Percentiles rank a stretch among this genome's conserved stretches.
These are phyloP conservation scores for Salvia splendens DNA, from an alignment of 257 asterid species.

Conservation along the genomic window DNA sequence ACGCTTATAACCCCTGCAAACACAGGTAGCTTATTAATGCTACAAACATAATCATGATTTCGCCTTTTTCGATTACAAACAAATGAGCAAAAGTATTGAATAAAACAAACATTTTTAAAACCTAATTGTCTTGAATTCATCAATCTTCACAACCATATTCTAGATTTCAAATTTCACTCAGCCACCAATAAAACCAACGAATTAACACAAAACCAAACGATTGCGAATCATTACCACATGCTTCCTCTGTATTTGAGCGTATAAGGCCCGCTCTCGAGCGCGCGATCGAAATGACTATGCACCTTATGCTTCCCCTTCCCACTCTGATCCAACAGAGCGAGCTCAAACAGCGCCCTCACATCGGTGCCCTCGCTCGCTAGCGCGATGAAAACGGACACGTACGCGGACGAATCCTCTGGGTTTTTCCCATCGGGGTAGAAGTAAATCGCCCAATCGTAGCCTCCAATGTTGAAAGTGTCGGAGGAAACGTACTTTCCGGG, in stretches of 20 bases:
- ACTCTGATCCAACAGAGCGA: constrained; percentile 82
- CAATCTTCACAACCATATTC: background rate
- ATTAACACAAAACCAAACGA: background rate
- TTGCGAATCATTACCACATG: constrained; percentile 64
- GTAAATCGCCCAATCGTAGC: constrained; percentile 85
- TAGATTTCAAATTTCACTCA: constrained; percentile 7
- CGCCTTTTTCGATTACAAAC: background rate
- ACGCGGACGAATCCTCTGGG: constrained; percentile 65
- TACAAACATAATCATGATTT: background rate
- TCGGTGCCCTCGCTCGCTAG: constrained; percentile 86
- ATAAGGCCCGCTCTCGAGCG: constrained; percentile 88
- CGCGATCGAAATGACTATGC: constrained; percentile 89
- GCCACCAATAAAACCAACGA: background rate
- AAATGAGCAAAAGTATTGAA: constrained; percentile 4
- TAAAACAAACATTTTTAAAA: background rate
- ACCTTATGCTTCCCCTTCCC: constrained; percentile 85
- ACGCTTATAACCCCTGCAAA: constrained; percentile 88
- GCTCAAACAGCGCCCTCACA: constrained; percentile 82
- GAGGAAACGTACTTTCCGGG: constrained; percentile 71
- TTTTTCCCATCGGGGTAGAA: constrained; percentile 88
- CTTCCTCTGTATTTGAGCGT: constrained; percentile 82
- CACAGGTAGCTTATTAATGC: constrained; percentile 32
- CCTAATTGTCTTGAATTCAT: constrained; percentile 9
- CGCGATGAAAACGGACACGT: constrained; percentile 81
- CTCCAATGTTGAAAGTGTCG: constrained; percentile 77